Conservation (phyloP, 1,139 yeast species). For the Starmera stellimalicola region DNA sequence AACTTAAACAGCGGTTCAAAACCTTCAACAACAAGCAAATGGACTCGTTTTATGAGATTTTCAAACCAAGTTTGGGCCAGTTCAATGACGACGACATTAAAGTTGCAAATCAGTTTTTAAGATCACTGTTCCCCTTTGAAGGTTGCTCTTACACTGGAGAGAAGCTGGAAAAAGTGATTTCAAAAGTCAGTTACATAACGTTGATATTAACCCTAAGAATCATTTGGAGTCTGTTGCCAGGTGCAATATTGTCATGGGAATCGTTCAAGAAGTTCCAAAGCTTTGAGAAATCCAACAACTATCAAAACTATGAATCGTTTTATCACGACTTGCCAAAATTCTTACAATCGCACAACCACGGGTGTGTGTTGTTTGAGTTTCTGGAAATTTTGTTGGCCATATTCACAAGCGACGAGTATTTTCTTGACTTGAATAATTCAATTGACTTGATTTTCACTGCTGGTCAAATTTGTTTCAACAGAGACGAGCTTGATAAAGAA, state of each 20-base stretch:
- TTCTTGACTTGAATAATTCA: slow-evolving; percentile 21
- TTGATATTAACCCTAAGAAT: slow-evolving; percentile 20
- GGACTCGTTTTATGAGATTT: slow-evolving; percentile 17
- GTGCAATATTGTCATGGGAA: slow-evolving; percentile 25
- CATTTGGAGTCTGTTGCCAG: slow-evolving; percentile 23
- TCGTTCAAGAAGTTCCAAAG: slow-evolving; percentile 19
- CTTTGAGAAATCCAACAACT: slow-evolving; percentile 16
- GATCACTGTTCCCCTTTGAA: slow-evolving; percentile 23
- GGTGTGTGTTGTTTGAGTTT: slow-evolving; percentile 24
- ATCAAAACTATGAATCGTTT: slow-evolving; percentile 20
- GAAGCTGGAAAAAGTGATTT: slow-evolving; percentile 17
- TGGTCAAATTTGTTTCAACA: slow-evolving; percentile 22
- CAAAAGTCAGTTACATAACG: slow-evolving; percentile 16
- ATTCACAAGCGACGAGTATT: slow-evolving; percentile 19
- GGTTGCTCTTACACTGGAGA: slow-evolving; percentile 25
- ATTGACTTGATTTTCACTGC: slow-evolving; percentile 24
- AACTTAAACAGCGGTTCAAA: slow-evolving; percentile 18
- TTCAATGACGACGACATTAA: slow-evolving; percentile 20
- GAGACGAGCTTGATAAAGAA: slow-evolving; percentile 13
- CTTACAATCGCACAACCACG: slow-evolving; percentile 24
- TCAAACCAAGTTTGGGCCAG: slow-evolving; percentile 25
- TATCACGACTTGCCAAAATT: slow-evolving; percentile 22
- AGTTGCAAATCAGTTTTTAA: slow-evolving; percentile 17
- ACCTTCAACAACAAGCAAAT: slow-evolving; percentile 7
- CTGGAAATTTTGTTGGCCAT: slow-evolving; percentile 23